phyloP scores from a whole-genome alignment of 768 basidiomycete species.

The Pleurotus sapidus region DNA sequence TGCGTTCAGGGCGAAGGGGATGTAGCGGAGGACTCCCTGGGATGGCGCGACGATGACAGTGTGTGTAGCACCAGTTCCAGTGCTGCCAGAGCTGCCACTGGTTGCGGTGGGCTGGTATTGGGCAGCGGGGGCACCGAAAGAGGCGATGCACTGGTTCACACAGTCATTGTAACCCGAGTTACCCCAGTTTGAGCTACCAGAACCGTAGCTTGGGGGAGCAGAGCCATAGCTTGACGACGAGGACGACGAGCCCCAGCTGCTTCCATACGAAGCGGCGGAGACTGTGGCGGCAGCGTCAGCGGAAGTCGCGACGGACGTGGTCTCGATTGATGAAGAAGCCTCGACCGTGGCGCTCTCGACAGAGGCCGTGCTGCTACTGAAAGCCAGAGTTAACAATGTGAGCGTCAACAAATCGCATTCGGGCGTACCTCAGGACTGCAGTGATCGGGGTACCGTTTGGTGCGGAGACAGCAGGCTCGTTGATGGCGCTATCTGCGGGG shows the following conservation, averaged over 20 bases:
- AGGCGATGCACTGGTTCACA: slow-evolving; percentile 68
- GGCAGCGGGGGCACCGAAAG: slow-evolving; percentile 42
- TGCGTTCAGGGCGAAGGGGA: slow-evolving; percentile 75
- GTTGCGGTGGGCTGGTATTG: slow-evolving; percentile 31
- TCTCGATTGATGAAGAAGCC: slow-evolving; percentile 14
- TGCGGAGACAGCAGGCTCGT: slow-evolving; percentile 41
- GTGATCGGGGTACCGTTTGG: slow-evolving; percentile 40
- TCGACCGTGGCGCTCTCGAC: slow-evolving; percentile 11
- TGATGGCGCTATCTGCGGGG: slow-evolving; percentile 33
- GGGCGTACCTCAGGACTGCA: slow-evolving; percentile 31
- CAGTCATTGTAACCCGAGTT: slow-evolving; percentile 61
- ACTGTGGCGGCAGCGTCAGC: neutral
- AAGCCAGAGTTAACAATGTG: no score
- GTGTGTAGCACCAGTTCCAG: slow-evolving; percentile 59
- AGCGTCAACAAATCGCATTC: no score
- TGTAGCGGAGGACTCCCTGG: slow-evolving; percentile 71
- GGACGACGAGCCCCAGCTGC: slow-evolving; percentile 12
- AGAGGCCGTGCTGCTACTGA: slow-evolving; percentile 12
- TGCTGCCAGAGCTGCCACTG: slow-evolving; percentile 27
- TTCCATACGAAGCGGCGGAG: slow-evolving; percentile 17
- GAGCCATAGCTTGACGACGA: neutral
- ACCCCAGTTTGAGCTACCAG: slow-evolving; percentile 58
- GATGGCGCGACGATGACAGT: slow-evolving; percentile 78
- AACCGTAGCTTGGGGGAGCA: slow-evolving; percentile 56
- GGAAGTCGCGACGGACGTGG: slow-evolving; percentile 6